These are phyloP conservation scores for Orbilia ellipsospora DNA, from an alignment of 2,329 filamentous ascomycete genomes.

Conservation along the genomic window DNA sequence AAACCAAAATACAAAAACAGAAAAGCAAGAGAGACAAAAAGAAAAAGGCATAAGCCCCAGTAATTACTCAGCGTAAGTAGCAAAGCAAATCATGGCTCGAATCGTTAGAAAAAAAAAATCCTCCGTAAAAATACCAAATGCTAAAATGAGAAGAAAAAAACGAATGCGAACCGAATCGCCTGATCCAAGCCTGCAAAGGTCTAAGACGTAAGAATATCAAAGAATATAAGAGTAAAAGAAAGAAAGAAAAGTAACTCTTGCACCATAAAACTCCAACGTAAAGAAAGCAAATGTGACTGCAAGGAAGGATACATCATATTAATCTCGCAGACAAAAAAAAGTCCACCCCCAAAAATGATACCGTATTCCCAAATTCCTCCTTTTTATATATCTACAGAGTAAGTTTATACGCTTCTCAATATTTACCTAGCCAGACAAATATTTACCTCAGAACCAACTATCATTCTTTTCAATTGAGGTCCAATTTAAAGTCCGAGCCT, in stretches of 20 bases:
- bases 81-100: slow-evolving; percentile 7
- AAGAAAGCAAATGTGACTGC: background rate
- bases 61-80: slow-evolving; percentile 13
- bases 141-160: background rate
- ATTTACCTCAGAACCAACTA: background rate
- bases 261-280: slow-evolving; percentile 33
- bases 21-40: background rate
- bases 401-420: background rate
- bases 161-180: slow-evolving; percentile 20
- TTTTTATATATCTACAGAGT: slow-evolving; percentile 10
- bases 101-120: background rate
- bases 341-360: slow-evolving; percentile 17
- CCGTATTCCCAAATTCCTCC: background rate
- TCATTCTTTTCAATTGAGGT: background rate
- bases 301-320: background rate
- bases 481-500: slow-evolving; percentile 1
- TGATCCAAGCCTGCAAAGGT: slow-evolving; percentile 12
- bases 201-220: background rate
- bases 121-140: slow-evolving; percentile 1
- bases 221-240: background rate
- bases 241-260: slow-evolving; percentile 2
- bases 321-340: background rate
- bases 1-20: background rate
- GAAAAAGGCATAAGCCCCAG: background rate
- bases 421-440: slow-evolving; percentile 3